Base-by-base conservation (phyloP, 139 green algal species). In the Desmodesmus armatus region DNA sequence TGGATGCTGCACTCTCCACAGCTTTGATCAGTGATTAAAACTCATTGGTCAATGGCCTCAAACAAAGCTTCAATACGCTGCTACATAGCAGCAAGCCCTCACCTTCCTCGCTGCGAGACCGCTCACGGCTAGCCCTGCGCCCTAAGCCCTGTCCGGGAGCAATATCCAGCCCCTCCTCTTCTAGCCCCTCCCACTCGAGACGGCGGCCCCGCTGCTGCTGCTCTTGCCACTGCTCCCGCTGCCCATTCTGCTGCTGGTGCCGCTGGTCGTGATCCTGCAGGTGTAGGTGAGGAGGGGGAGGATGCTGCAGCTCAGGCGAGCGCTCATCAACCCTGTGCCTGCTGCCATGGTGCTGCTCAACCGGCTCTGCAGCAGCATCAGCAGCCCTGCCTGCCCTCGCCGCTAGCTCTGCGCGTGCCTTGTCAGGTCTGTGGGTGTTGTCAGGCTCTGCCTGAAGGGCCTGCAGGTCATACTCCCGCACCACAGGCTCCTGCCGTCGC, bases 71-170 rank as follows among this genome's bases (percentile, higher is more conserved):
- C 13, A 55, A 9, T 55, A 55, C 47, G 47, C 47, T 55, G 47
- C 13, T 55, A 55, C 47, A 55, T 55, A 13, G 9, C 13, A 9
- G 47, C 47, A 55, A 29, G 7, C 62, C 25, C 78, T 84, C 29
- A 84, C 78, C 78, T 84, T 84, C n/a, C n/a, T n/a, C 78, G 19
- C 78, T 84, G 60, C 25, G 25, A 25, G 78, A 84, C 19, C 7
- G 15, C 23, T 60, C 76, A 60, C 25, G 60, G 23, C 51, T 82
- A 23, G 78, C 17, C 40, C 23, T 44, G 23, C 40, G 78, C 37
- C 78, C 78, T n/a, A 84, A 25, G 29, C 78, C 78, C 29, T 29
- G n/a, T n/a, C 78, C 78, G 23, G 78, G 23, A 33, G 60, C 60
- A 76, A 84, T 84, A 7, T 75, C 39, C 60, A 84, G 40, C 23